These are phyloP conservation scores for Avena insularis DNA, from an alignment of 176 grass and related monocot genomes.

Conservation along the genomic window DNA sequence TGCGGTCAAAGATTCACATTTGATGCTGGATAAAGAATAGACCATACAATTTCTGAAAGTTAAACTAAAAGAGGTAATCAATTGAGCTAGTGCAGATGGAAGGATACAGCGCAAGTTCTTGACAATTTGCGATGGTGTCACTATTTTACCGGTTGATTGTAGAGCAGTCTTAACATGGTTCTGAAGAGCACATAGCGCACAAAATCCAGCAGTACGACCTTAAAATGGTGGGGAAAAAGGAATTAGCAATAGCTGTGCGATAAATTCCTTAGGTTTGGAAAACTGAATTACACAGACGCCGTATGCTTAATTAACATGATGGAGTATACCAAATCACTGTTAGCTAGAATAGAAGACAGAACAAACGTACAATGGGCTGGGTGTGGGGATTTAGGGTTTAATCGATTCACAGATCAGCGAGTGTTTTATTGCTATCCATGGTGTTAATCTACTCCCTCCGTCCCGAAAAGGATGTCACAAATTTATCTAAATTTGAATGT, in stretches of 20 bases:
- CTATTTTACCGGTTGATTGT: conserved; percentile 89
- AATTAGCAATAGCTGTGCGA: conserved; percentile 32
- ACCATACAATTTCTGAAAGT: not conserved
- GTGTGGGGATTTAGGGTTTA: conserved; percentile 4
- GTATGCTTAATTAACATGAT: conserved; percentile 26
- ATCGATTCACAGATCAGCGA: conserved; percentile 19
- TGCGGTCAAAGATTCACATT: conserved; percentile 50
- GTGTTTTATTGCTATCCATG: not conserved
- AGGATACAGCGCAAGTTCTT: conserved; percentile 95
- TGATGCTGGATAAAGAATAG: conserved; percentile 16
- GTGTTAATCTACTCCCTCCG: not conserved
- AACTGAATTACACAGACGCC: not conserved
- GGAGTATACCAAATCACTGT: not conserved
- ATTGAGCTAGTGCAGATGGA: conserved; percentile 33
- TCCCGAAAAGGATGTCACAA: too few species aligned
- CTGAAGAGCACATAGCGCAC: conserved; percentile 96
- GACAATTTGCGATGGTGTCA: conserved; percentile 76
- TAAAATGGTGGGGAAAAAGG: not conserved
- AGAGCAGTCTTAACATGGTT: conserved; percentile 87
- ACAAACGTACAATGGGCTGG: not conserved
- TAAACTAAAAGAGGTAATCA: conserved; percentile 2
- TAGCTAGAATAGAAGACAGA: not conserved
- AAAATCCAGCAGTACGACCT: conserved; percentile 91
- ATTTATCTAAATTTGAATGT: too few species aligned
- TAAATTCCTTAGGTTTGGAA: not conserved